Percentiles rank a stretch among this genome's conserved stretches.
Conservation (phyloP, 371 early-diverging fungal genomes). For the Smittium mucronatum region DNA sequence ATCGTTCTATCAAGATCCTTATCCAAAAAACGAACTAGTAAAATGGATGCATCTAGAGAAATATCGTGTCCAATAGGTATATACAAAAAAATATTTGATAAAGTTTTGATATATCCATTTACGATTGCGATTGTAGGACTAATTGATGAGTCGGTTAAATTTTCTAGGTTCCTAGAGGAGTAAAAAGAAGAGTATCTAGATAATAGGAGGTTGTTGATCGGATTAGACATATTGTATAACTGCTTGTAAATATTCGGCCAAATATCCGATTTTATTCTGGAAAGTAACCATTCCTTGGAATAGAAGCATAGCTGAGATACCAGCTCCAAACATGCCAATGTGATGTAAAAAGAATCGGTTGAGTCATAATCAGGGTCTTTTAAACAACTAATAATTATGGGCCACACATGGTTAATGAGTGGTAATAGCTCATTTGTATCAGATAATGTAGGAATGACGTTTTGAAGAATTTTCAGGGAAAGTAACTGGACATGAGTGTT, state of each 20-base stretch:
- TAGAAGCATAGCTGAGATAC: neutral
- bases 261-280: neutral
- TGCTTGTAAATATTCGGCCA: neutral
- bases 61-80: neutral
- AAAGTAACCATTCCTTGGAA: neutral
- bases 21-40: neutral
- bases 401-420: constrained; percentile 9
- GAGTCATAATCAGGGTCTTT: neutral
- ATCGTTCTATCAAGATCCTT: neutral
- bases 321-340: neutral
- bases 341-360: neutral
- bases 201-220: neutral
- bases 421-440: constrained; percentile 8
- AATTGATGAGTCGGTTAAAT: neutral
- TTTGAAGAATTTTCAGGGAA: neutral
- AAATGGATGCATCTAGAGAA: neutral
- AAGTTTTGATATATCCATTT: neutral
- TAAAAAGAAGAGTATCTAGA: neutral
- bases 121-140: neutral
- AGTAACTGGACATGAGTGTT: constrained; percentile 4
- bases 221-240: neutral
- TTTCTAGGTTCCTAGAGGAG: neutral
- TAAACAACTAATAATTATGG: neutral
- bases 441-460: neutral
- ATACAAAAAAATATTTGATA: neutral